Evolutionary conservation across 1,284 basidiomycete species (phyloP).

Genomic region (Apiotrichum gamsii): DNA sequence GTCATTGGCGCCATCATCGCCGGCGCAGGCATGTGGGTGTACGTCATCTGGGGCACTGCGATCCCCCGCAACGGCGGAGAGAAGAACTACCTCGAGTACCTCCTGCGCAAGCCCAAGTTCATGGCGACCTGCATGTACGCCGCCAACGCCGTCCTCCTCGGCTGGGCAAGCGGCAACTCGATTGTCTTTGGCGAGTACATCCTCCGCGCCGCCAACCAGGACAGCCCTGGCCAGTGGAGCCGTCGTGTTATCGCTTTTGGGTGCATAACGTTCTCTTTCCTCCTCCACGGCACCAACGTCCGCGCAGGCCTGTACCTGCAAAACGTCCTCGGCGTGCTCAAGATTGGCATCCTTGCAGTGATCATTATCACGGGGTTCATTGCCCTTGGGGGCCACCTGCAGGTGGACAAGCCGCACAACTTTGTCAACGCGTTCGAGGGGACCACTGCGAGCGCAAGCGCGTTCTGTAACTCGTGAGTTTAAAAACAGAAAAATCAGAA

Average conservation of each 20-base stretch:
- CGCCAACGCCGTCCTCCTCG: slow-evolving; percentile 17
- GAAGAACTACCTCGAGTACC: slow-evolving; percentile 24
- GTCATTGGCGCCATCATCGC: slow-evolving; percentile 26
- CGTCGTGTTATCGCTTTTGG: slow-evolving; percentile 13
- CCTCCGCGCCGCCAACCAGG: slow-evolving; percentile 13
- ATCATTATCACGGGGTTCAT: slow-evolving; percentile 51
- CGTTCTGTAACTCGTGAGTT: slow-evolving; percentile 10
- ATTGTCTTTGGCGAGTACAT: slow-evolving; percentile 17
- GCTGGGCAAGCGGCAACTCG: slow-evolving; percentile 15
- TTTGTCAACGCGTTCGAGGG: slow-evolving; percentile 53
- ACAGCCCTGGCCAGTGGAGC: slow-evolving; percentile 9
- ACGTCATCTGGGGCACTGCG: slow-evolving; percentile 20
- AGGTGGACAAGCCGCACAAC: slow-evolving; percentile 52
- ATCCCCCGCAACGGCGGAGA: slow-evolving; percentile 23
- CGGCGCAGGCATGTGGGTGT: slow-evolving; percentile 26
- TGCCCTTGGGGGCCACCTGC: slow-evolving; percentile 52
- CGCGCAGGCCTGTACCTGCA: slow-evolving; percentile 8
- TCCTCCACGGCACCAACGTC: slow-evolving; percentile 22
- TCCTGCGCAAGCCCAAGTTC: slow-evolving; percentile 14
- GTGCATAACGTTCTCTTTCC: slow-evolving; percentile 10
- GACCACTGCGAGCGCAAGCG: slow-evolving; percentile 27
- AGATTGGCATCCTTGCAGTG: slow-evolving; percentile 7
- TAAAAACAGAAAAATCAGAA: too few relatives aligned
- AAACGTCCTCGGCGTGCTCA: slow-evolving; percentile 9
- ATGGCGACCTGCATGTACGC: slow-evolving; percentile 17